Evolutionary conservation across 495 filamentous ascomycete genomes (phyloP).

Genomic region (Tuber borchii): DNA sequence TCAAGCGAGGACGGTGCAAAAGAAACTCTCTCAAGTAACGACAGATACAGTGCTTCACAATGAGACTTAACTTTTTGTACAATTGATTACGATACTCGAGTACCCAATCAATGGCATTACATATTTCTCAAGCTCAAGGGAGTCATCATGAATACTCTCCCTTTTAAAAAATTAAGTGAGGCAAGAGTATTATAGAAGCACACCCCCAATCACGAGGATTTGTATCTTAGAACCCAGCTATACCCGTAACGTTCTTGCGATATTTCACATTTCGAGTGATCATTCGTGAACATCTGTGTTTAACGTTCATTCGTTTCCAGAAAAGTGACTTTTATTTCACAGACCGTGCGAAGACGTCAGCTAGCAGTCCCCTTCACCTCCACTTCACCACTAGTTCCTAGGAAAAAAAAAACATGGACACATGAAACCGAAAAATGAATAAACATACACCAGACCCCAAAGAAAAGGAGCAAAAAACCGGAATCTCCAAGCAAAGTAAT

Average conservation of each 20-base stretch:
- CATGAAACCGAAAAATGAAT: neutral
- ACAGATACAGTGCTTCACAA: no score
- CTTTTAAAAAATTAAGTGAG: neutral
- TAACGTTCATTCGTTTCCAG: neutral
- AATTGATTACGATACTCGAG: no score
- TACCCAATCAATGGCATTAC: no score
- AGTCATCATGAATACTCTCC: neutral
- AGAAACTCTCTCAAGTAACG: no score
- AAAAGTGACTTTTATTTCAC: neutral
- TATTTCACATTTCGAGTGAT: neutral
- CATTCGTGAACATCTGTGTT: neutral
- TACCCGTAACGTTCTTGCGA: neutral
- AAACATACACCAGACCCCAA: neutral
- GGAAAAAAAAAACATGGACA: neutral
- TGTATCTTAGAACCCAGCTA: neutral
- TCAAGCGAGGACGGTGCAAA: no score
- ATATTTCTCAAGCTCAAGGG: neutral
- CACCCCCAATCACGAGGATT: neutral
- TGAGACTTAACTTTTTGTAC: no score
- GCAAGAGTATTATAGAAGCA: neutral
- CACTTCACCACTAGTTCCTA: neutral
- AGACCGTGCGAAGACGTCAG: neutral
- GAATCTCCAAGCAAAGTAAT: neutral
- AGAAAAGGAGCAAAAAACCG: neutral
- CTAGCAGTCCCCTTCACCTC: neutral